phyloP scores from a whole-genome alignment of 805 yeast genomes.

The Wickerhamiella galacta region DNA sequence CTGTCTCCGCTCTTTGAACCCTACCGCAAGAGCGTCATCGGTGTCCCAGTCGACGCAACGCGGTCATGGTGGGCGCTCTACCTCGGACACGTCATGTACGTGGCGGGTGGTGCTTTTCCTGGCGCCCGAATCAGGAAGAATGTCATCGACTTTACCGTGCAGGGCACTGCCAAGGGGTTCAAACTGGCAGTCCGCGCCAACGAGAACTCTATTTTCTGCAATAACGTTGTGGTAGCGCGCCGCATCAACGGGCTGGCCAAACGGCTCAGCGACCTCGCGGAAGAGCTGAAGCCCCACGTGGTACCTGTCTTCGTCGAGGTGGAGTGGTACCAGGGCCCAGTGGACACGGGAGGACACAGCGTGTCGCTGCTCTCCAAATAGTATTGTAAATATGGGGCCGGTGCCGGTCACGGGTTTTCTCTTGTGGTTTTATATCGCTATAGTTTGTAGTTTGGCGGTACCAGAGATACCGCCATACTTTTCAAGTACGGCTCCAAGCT shows the following conservation, averaged over 20 bases:
- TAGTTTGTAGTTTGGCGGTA: too few relatives aligned
- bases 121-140: slow-evolving; percentile 58
- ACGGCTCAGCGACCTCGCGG: background rate
- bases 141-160: slow-evolving; percentile 12
- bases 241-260: slow-evolving; percentile 6
- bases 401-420: too few relatives aligned
- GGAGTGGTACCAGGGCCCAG: slow-evolving; percentile 3
- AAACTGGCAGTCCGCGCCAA: slow-evolving; percentile 13
- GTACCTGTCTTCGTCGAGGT: slow-evolving; percentile 1
- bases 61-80: slow-evolving; percentile 56
- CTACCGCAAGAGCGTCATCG: slow-evolving; percentile 5
- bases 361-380: too few relatives aligned
- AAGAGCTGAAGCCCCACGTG: background rate
- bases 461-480: too few relatives aligned
- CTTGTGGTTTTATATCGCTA: too few relatives aligned
- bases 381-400: too few relatives aligned
- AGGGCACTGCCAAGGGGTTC: slow-evolving; percentile 11
- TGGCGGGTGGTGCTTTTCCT: slow-evolving; percentile 66
- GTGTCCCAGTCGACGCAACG: slow-evolving; percentile 16
- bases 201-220: slow-evolving; percentile 10
- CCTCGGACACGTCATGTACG: slow-evolving; percentile 58
- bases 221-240: slow-evolving; percentile 9
- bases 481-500: too few relatives aligned
- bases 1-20: slow-evolving; percentile 19
- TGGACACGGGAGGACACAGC: background rate